phyloP scores from a whole-genome alignment of 176 grass and related monocot species.

The Olyra latifolia region DNA sequence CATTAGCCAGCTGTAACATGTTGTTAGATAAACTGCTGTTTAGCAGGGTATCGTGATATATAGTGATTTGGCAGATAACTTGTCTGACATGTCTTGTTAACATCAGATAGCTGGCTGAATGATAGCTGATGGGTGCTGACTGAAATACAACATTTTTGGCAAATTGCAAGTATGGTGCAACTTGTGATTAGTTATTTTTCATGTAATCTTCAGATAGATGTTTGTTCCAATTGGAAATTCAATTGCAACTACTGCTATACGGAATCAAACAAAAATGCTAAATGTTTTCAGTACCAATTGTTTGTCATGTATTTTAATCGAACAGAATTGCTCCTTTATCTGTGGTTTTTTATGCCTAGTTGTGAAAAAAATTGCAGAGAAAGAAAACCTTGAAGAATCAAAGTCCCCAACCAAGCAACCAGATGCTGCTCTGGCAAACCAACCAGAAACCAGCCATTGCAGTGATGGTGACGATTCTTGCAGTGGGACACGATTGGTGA shows the following conservation, averaged over 20 bases:
- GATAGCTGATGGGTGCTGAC: background rate
- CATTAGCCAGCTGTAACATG: background rate
- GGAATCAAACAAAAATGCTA: no score
- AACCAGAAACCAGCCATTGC: constrained; percentile 25
- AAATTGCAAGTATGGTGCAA: background rate
- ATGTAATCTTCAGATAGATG: no score
- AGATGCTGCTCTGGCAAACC: background rate
- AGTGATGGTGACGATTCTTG: background rate
- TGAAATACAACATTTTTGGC: background rate
- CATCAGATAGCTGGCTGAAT: constrained; percentile 7
- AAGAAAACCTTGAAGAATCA: background rate
- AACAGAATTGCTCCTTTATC: background rate
- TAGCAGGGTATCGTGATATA: background rate
- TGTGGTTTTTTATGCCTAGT: background rate
- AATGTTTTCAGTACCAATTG: no score
- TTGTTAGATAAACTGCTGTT: background rate
- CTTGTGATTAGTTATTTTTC: no score
- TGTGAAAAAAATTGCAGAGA: constrained; percentile 24
- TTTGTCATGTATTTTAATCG: no score
- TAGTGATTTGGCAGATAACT: background rate
- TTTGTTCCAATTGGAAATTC: no score
- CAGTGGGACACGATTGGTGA: background rate
- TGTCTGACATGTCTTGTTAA: background rate
- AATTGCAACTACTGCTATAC: no score
- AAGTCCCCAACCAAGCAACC: background rate